phyloP scores from a whole-genome alignment of 2,329 filamentous ascomycete species.

The Trichoderma gracile region DNA sequence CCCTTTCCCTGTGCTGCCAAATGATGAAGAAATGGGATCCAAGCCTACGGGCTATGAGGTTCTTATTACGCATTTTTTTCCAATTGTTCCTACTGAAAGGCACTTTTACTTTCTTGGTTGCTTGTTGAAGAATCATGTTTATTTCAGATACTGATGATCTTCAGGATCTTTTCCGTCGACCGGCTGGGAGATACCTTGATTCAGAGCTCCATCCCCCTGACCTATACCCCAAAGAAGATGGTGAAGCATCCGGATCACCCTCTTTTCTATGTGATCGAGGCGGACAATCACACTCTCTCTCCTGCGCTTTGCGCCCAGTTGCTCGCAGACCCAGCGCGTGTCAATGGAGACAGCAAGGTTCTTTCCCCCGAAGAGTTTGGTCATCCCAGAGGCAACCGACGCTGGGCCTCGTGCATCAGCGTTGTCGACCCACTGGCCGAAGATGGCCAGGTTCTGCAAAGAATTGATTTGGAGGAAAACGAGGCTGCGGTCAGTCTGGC shows the following conservation, averaged over 20 bases:
- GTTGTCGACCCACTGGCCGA: conserved; percentile 80
- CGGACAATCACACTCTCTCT: conserved; percentile 88
- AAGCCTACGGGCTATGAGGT: conserved; percentile 59
- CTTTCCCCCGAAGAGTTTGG: conserved; percentile 83
- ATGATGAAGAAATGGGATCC: conserved; percentile 68
- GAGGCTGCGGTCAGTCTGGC: conserved; percentile 87
- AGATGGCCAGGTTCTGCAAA: conserved; percentile 69
- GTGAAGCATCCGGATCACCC: conserved; percentile 84
- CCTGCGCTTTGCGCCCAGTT: conserved; percentile 75
- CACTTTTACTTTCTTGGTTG: conserved; percentile 25
- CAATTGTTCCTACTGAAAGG: conserved; percentile 98
- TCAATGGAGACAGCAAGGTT: conserved; percentile 70
- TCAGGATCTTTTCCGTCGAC: conserved; percentile 85
- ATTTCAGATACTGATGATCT: conserved; percentile 22
- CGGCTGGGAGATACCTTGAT: conserved; percentile 82
- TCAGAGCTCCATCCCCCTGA: conserved; percentile 80
- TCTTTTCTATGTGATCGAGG: conserved; percentile 90
- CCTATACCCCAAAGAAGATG: conserved; percentile 87
- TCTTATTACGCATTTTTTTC: conserved; percentile 55
- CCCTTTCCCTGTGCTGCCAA: conserved; percentile 37
- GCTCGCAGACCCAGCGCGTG: conserved; percentile 67
- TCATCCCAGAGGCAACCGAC: conserved; percentile 76
- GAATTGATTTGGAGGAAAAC: conserved; percentile 81
- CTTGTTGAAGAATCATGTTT: not conserved
- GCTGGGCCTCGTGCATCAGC: conserved; percentile 96